Base-by-base conservation (phyloP, 441 rosid species). In the Aleurites moluccanus region DNA sequence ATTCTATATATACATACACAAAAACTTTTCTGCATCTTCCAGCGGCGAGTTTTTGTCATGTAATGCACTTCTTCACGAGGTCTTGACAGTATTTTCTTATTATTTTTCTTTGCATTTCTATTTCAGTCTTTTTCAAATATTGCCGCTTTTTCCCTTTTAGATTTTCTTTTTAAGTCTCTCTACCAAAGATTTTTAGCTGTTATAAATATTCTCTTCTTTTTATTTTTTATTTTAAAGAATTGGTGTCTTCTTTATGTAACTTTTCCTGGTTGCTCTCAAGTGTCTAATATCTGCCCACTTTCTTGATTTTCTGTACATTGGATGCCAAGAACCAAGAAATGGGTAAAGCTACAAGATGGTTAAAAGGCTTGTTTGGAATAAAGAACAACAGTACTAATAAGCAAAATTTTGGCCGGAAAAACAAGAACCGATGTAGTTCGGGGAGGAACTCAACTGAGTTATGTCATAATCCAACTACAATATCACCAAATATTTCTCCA, bases 271-370 rank as follows among this genome's bases (percentile, higher is more conserved):
- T 60, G 28, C 38, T 60, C 40, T 60, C 20, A 28, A 60, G 64
- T 28, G 18, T 60, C 38, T 27, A 23, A 2, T 60, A n/a, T 56
- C 40, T 23, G 10, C 35, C 33, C 18, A 57, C 63, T 57, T 57
- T 57, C 33, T 57, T 23, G 55, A 15, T 50, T 20, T 13, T 13
- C 1, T 23, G 40, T 38, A 38, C 40, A 6, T 38, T 38, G 40
- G 40, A 38, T 8, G 16, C 50, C 67, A 11, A 20, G 18, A 64
- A 6, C 23, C 21, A 50, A 35, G 40, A 38, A 66, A 90, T 91
- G 96, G 97, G 94, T 20, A 87, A 86, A 76, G 93, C 89, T 14
- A 71, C 85, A 13, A 89, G 89, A 73, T 90, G 96, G 96, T 75
- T 91, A 6, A 92, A 86, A 85, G 82, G 87, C 65, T 70, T 92